Conservation (phyloP, 1,139 yeast genomes). For the Geotrichum klebahnii region DNA sequence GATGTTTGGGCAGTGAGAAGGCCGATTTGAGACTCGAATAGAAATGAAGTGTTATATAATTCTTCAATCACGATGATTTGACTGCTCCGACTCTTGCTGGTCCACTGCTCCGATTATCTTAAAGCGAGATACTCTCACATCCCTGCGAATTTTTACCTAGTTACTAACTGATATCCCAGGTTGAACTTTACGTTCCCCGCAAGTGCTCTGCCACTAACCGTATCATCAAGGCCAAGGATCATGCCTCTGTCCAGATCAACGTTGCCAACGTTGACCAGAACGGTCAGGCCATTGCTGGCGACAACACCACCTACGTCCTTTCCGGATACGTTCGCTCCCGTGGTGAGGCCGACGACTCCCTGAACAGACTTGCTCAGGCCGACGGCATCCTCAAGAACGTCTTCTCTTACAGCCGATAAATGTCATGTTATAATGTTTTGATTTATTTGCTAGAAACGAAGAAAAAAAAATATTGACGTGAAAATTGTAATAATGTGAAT, state of each 20-base stretch:
- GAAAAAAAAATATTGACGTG: constrained; percentile 3
- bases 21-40: no score
- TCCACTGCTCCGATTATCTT: not conserved
- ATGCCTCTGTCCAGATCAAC: constrained; percentile 95
- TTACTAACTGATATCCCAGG: constrained; percentile 46
- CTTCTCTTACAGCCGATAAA: constrained; percentile 98
- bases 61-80: not conserved
- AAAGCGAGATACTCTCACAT: not conserved
- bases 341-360: constrained; percentile 97
- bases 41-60: no score
- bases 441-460: constrained; percentile 13
- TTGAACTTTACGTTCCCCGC: constrained; percentile 99
- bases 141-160: no score
- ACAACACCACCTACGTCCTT: constrained; percentile 91
- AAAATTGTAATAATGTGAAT: not conserved
- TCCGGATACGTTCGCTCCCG: constrained; percentile 89
- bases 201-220: constrained; percentile 99
- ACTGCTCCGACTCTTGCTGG: no score
- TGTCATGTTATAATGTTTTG: constrained; percentile 3
- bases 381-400: constrained; percentile 98
- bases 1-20: not conserved
- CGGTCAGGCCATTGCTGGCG: constrained; percentile 93
- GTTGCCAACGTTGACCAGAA: constrained; percentile 85
- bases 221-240: constrained; percentile 99
- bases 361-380: constrained; percentile 98